Percentiles rank a stretch among this genome's conserved stretches.
These are phyloP conservation scores for Populus euphratica DNA, from an alignment of 345 rosid genomes.

Conservation along the genomic window DNA sequence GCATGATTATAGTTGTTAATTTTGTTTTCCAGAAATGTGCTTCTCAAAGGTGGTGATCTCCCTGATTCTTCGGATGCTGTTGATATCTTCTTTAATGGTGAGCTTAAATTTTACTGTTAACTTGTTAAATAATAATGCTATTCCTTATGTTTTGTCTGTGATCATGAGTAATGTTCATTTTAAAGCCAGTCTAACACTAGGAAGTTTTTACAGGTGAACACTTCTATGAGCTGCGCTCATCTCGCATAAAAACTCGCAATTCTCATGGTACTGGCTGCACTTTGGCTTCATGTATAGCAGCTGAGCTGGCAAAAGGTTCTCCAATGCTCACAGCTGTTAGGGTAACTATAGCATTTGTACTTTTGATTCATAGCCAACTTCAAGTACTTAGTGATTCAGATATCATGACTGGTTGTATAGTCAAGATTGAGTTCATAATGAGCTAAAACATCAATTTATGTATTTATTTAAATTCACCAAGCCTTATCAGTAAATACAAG, in stretches of 20 bases:
- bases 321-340: constrained; percentile 73
- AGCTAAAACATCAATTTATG: not conserved
- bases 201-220: constrained; percentile 47
- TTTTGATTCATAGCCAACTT: constrained; percentile 2
- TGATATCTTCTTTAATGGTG: constrained; percentile 83
- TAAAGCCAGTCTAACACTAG: not conserved
- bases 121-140: not conserved
- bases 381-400: not conserved
- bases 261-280: constrained; percentile 98
- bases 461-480: not conserved
- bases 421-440: not conserved
- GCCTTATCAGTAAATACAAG: not conserved
- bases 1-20: not conserved
- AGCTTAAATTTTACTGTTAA: constrained; percentile 1
- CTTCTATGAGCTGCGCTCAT: constrained; percentile 55
- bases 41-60: constrained; percentile 95
- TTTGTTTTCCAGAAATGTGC: constrained; percentile 58
- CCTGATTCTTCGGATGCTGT: constrained; percentile 79
- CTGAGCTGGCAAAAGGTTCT: constrained; percentile 93
- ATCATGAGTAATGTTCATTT: not conserved
- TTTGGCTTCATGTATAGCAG: constrained; percentile 95
- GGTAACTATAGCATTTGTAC: constrained; percentile 35
- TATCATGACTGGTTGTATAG: not conserved
- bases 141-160: not conserved
- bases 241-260: constrained; percentile 68